These are phyloP conservation scores for Ganoderma boninense DNA, from an alignment of 1,284 basidiomycete species.

Conservation along the genomic window DNA sequence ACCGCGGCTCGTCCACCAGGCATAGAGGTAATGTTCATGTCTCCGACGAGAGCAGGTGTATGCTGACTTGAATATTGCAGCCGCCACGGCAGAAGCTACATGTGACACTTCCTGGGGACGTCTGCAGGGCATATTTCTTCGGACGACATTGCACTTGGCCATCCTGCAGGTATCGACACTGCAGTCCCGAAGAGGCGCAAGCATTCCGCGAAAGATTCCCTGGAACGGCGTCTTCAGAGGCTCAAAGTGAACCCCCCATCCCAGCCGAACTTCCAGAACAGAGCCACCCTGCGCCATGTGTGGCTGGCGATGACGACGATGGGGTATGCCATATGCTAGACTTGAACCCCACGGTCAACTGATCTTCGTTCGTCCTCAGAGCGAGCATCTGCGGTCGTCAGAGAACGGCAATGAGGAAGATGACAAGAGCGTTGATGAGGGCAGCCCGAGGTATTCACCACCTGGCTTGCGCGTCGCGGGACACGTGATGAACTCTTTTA, in stretches of 20 bases:
- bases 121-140: constrained; percentile 21
- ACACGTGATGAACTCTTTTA: background rate
- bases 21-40: background rate
- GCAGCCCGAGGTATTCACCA: background rate
- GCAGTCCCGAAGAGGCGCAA: constrained; percentile 5
- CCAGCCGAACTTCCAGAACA: background rate
- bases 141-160: background rate
- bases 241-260: background rate
- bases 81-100: background rate
- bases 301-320: background rate
- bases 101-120: background rate
- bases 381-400: background rate
- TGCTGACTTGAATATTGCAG: background rate
- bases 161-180: constrained; percentile 15
- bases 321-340: background rate
- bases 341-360: background rate
- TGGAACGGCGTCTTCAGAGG: background rate
- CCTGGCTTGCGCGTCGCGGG: background rate
- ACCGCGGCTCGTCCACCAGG: background rate
- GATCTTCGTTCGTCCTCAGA: background rate
- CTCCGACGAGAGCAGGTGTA: background rate
- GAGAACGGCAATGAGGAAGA: background rate
- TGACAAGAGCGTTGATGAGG: background rate
- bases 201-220: background rate
- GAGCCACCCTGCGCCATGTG: background rate